Base-by-base conservation (phyloP, 1,139 yeast genomes). In the Magnusiomyces tetraspermus region DNA sequence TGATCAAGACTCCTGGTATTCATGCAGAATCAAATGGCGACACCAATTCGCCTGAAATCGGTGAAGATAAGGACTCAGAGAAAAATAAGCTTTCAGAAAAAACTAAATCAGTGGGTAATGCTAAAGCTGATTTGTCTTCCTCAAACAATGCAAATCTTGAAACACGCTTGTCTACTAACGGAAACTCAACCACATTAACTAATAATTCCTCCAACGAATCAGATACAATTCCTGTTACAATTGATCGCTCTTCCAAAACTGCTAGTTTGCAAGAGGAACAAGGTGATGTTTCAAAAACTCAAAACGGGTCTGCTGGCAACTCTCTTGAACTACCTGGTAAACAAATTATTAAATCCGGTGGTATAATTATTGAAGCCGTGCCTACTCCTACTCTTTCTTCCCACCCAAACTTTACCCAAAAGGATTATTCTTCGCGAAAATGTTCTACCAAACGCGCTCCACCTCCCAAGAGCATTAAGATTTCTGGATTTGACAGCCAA, bases 311-410 rank as follows among this genome's bases (percentile, higher is more conserved):
- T 28, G 11, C 33, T 28, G 33, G 11, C 11, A 28, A 6, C 33
- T 28, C 33, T 28, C 33, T n/a, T 36, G 40, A 36, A 10, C 8
- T 10, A 8, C 19, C 40, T 10, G 5, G 6, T 17, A 36, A 36
- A 30, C 45, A 48, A 17, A 26, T 55, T 26, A 46, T 57, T 33
- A 31, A 49, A 31, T 49, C 57, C 33, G 50, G 53, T 23, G 42
- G 38, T 51, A 24, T 54, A 19, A 53, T 50, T 42, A 49, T 54
- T 40, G 56, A 54, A 41, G 42, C 56, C 8, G 51, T 51, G 8
- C 51, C 56, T 2, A 54, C 56, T 1, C 56, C 56, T 8, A 54
- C 54, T 4, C 38, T 30, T 13, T 40, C 48, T 21, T 45, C 48
- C 13, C 37, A 31, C 15, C 48, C 48, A 8, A 46, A 46, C 13